Conservation (phyloP, 2,329 filamentous ascomycete genomes). For the Xylaria hypoxylon region DNA sequence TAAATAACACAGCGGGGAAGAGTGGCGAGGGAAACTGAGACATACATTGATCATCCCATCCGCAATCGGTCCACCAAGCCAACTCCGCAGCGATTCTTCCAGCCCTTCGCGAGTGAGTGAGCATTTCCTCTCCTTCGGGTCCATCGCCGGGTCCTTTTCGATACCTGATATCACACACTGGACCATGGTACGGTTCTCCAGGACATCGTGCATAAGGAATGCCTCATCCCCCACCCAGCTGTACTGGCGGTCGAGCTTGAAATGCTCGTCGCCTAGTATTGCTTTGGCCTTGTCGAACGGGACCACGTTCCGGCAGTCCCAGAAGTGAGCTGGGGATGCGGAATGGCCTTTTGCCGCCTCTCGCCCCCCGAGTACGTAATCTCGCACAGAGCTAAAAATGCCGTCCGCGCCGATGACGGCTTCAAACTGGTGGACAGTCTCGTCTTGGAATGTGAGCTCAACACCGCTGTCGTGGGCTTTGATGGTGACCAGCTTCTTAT, state of each 20-base stretch:
- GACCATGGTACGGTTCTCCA: constrained; percentile 39
- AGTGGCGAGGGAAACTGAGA: no score
- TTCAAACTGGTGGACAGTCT: constrained; percentile 25
- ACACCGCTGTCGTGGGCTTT: background rate
- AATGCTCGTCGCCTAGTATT: constrained; percentile 35
- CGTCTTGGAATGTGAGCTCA: constrained; percentile 33
- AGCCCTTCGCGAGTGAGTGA: constrained; percentile 26
- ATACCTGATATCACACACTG: constrained; percentile 40
- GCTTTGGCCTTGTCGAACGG: constrained; percentile 33
- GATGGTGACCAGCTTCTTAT: constrained; percentile 33
- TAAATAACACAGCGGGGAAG: no score
- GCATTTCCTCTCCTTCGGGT: constrained; percentile 25
- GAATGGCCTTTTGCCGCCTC: background rate
- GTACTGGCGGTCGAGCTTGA: constrained; percentile 35
- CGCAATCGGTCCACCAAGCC: constrained; percentile 36
- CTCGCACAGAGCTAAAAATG: constrained; percentile 37
- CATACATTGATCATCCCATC: constrained; percentile 41
- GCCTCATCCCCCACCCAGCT: constrained; percentile 38
- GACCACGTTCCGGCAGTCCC: constrained; percentile 39
- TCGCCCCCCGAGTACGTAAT: constrained; percentile 25
- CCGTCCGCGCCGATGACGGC: constrained; percentile 42
- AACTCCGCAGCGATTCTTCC: constrained; percentile 12
- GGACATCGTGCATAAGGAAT: constrained; percentile 39
- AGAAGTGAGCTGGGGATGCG: constrained; percentile 35
- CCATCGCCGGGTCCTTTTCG: constrained; percentile 17